Evolutionary conservation across 2,329 filamentous ascomycete genomes (phyloP), one percentile per base, ranked within the genome.

Genomic region (Fusarium heterosporum): DNA sequence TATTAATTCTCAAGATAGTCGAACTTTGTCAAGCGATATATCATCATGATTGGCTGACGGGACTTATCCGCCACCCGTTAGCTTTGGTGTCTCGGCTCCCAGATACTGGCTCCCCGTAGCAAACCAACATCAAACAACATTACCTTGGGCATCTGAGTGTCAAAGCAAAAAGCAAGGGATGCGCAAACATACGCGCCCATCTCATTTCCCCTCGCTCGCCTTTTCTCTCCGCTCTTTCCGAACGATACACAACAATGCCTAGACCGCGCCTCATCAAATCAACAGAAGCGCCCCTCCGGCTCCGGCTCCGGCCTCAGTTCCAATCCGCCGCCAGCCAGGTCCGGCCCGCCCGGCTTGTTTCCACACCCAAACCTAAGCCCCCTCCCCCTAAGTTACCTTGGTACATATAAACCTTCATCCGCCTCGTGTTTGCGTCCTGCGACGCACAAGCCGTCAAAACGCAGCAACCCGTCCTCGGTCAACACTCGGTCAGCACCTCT

Each of bases 351-450:
- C 65, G 52, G 61, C 46, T 52, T 43, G 13, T 45, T 34, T 63
- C 61, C 65, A 48, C 48, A 56, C 42, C 55, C 49, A 52, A 51
- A 26, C 41, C 46, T 38, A 38, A 32, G 16, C 16, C 10, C 9
- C 34, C 34, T 34, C n/a, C 22, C 22, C 22, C 22, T 6, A 6
- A 22, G 60, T 39, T 41, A 41, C 22, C 38, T 48, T 48, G 36
- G 49, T 52, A 39, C 49, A 69, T 68, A 69, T 66, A 63, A 69
- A 63, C 61, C 57, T 59, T 68, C 47, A 38, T 55, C 61, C 46
- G 56, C 66, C 49, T 45, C 25, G 25, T 63, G 61, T 55, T 61
- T 49, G 43, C 45, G 55, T 46, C 25, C 48, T 32, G 54, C 39
- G 50, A 39, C 49, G 46, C 42, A 51, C 45, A 51, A 64, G 48